These are phyloP conservation scores for Leishmania major DNA, from an alignment of 208 protist species.

Conservation along the genomic window DNA sequence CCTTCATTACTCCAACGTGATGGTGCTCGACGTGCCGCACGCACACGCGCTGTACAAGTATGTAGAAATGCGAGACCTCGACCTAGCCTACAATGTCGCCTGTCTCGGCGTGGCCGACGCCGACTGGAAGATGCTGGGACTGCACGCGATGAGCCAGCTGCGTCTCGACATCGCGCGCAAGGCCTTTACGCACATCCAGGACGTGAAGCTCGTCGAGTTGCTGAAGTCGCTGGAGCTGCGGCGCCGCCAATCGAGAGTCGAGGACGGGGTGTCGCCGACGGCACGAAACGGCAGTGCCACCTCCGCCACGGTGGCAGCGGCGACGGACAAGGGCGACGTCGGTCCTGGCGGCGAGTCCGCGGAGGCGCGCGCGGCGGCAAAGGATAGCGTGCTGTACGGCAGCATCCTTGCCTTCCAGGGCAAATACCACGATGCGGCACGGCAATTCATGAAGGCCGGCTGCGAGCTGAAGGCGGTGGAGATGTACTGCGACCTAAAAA, in stretches of 20 bases:
- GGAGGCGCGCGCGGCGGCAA: background rate
- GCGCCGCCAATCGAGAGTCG: constrained; percentile 39
- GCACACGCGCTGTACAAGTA: constrained; percentile 91
- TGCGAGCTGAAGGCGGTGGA: constrained; percentile 86
- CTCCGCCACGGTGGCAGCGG: background rate
- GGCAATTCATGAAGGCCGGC: constrained; percentile 86
- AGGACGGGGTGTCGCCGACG: background rate
- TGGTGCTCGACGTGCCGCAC: constrained; percentile 95
- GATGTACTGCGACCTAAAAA: constrained; percentile 95
- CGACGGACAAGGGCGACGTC: background rate
- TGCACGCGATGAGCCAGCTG: constrained; percentile 91
- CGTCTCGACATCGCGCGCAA: constrained; percentile 91
- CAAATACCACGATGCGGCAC: constrained; percentile 92
- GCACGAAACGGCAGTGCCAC: constrained; percentile 2
- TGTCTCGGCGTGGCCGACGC: constrained; percentile 93
- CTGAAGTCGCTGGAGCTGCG: constrained; percentile 87
- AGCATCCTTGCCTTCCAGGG: constrained; percentile 95
- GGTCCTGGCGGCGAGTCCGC: constrained; percentile 11
- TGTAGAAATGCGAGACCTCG: constrained; percentile 91
- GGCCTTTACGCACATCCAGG: constrained; percentile 93
- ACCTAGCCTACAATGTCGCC: constrained; percentile 91
- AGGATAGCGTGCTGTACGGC: constrained; percentile 71
- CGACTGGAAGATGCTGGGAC: constrained; percentile 95
- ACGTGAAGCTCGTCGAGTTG: constrained; percentile 94
- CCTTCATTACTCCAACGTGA: constrained; percentile 83